A percentile compares a stretch with the other conserved stretches of the same genome.
These are phyloP conservation scores for Chlorella sorokiniana DNA, from an alignment of 139 green algal genomes.

Conservation along the genomic window DNA sequence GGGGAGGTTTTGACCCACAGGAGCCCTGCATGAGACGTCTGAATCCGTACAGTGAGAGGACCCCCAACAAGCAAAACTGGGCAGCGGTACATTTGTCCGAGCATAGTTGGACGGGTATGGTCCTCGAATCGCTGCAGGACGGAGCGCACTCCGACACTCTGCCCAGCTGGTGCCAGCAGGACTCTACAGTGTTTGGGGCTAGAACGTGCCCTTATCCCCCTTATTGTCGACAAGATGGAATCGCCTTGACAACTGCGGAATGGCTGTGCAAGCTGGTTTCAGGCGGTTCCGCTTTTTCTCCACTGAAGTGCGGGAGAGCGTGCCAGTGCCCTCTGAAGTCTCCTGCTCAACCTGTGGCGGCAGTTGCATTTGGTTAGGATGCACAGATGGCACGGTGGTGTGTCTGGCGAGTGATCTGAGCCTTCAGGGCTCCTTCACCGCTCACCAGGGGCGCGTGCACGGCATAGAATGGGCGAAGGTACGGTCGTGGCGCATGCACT, in stretches of 20 bases:
- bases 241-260: background rate
- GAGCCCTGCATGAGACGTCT: no score
- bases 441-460: background rate
- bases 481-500: background rate
- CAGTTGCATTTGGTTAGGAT: conserved; percentile 58
- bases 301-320: background rate
- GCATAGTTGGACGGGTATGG: no score
- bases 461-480: conserved; percentile 17
- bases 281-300: conserved; percentile 15
- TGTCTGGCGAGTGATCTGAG: conserved; percentile 50
- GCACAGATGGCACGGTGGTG: conserved; percentile 59
- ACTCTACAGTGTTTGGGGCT: no score
- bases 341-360: background rate
- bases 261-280: conserved; percentile 23
- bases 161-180: no score
- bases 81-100: no score
- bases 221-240: background rate
- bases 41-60: no score
- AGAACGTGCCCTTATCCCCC: no score
- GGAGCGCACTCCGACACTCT: no score
- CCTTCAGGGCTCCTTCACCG: conserved; percentile 17
- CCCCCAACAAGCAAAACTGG: no score
- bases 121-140: no score
- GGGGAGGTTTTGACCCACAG: no score
- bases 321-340: background rate